A percentile compares a stretch with the other conserved stretches of the same genome.
Conservation (phyloP, 331 rosid genomes). For the Quercus tomentella region DNA sequence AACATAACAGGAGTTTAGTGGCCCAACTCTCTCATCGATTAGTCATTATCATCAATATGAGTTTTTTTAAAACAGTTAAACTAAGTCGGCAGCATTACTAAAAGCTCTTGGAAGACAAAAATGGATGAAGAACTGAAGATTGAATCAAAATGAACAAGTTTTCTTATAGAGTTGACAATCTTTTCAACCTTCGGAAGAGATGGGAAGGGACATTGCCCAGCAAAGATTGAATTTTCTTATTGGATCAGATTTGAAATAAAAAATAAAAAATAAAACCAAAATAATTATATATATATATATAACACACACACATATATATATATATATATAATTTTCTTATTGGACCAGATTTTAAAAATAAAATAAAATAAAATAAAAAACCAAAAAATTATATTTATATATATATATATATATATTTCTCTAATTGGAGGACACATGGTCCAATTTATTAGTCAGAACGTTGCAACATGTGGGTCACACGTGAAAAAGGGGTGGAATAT, state of each 20-base stretch:
- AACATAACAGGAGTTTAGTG: constrained; percentile 12
- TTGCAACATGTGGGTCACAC: constrained; percentile 51
- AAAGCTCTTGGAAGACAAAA: constrained; percentile 11
- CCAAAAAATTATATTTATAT: neutral
- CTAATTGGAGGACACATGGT: constrained; percentile 26
- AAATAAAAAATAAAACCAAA: neutral
- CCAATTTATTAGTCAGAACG: constrained; percentile 37
- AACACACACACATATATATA: neutral
- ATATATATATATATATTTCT: constrained; percentile 6
- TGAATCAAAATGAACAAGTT: constrained; percentile 4
- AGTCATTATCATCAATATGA: constrained; percentile 15
- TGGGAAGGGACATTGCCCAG: constrained; percentile 19
- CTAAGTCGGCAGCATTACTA: constrained; percentile 10
- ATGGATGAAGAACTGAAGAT: neutral
- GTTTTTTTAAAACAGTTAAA: neutral
- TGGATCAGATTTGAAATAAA: neutral
- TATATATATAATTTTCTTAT: neutral
- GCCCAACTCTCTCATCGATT: constrained; percentile 26
- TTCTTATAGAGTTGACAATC: constrained; percentile 29
- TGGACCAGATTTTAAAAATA: neutral
- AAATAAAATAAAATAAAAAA: no score
- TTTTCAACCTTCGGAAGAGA: neutral
- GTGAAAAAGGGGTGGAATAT: constrained; percentile 30
- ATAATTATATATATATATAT: neutral
- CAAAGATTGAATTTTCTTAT: constrained; percentile 5